Base-by-base conservation (phyloP, 306 rosid genomes). In the Quercus mongolica region DNA sequence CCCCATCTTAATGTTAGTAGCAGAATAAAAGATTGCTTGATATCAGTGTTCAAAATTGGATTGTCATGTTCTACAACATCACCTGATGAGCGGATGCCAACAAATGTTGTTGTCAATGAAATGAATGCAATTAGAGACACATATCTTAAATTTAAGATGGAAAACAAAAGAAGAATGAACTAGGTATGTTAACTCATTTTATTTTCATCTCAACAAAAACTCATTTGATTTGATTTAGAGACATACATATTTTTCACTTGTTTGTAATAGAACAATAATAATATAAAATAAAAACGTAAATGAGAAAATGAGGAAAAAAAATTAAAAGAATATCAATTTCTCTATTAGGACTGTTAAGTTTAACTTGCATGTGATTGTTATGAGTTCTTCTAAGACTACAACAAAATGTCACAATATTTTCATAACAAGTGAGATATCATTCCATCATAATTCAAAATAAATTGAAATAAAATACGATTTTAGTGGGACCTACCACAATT, bases 41-140 rank as follows among this genome's bases (percentile, higher is more conserved):
- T 78, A 19, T 81, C 86, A 6, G 13, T 89, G 74, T 64, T 83
- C 81, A 76, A 75, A 61, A 72, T 86, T 59, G 96, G 93, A 46
- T 51, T 87, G 18, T 79, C 82, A 30, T 91, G 89, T 83, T 84
- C 92, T 46, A 35, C 78, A 73, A 75, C 49, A 74, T 28, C 17
- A 28, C 88, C 87, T 46, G 25, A 21, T 44, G 84, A 87, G 56
- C 28, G 84, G 74, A 49, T 85, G 70, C 58, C 44, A 6, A 81
- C 83, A 77, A 70, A 33, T 52, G 38, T 20, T 19, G 87, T 80
- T 12, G 82, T 80, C 61, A 83, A 83, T 65, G 80, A 79, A 54
- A 74, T 89, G 78, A 75, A 77, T 15, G 77, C 76, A 20, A 78
- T 83, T 56, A 81, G 57, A 54, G 57, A 54, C 57, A 3, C 57